Conservation (phyloP, 2,329 filamentous ascomycete genomes). For the Fusarium transvaalense region DNA sequence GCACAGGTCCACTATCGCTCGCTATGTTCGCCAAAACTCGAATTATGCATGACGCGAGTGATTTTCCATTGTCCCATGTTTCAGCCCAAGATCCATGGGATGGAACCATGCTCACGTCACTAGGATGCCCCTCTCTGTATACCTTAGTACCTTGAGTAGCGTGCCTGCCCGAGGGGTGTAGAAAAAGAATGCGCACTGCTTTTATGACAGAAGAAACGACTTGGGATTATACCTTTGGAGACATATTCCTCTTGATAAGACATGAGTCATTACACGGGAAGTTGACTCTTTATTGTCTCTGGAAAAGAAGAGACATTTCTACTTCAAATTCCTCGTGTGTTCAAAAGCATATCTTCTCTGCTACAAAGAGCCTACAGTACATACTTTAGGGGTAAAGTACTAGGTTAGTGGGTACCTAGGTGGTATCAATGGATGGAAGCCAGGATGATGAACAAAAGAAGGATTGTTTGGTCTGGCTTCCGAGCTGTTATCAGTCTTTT, state of each 20-base stretch:
- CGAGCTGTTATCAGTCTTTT: slow-evolving; percentile 21
- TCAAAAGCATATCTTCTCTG: not conserved
- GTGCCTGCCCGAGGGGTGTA: not conserved
- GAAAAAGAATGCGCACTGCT: not conserved
- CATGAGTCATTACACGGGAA: not conserved
- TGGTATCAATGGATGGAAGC: not conserved
- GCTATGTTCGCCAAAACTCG: slow-evolving; percentile 30
- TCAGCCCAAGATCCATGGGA: slow-evolving; percentile 15
- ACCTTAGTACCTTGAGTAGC: not conserved
- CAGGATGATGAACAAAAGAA: not conserved
- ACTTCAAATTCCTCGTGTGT: not conserved
- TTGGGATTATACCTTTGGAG: not conserved
- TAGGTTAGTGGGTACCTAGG: not conserved
- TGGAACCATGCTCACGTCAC: slow-evolving; percentile 13
- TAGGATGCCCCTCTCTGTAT: slow-evolving; percentile 1
- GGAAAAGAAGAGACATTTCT: not conserved
- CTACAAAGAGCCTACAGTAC: not conserved
- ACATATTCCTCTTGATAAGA: not conserved
- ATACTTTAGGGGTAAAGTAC: not conserved
- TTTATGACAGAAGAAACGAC: not conserved
- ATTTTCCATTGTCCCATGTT: slow-evolving; percentile 27
- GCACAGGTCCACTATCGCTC: slow-evolving; percentile 1
- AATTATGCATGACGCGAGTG: slow-evolving; percentile 19
- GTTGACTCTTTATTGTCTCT: not conserved
- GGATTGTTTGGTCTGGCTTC: slow-evolving; percentile 19